Conservation (phyloP, 805 yeast genomes). For the Candida ovalis region DNA sequence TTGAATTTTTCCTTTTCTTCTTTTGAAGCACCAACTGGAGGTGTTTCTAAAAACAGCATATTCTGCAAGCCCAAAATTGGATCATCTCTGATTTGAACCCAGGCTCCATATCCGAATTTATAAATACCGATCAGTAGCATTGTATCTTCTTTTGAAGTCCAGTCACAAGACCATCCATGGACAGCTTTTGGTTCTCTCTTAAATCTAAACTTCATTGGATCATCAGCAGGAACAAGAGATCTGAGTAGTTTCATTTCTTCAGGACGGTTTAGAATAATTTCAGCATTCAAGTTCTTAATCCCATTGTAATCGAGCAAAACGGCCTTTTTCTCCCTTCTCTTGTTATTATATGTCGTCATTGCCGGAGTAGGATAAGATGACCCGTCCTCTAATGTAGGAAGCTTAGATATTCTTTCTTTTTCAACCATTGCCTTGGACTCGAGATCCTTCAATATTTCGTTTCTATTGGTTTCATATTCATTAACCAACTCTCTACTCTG, state of each 20-base stretch:
- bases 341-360: constrained; percentile 38
- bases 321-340: constrained; percentile 84
- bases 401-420: constrained; percentile 35
- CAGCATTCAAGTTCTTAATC: constrained; percentile 89
- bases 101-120: constrained; percentile 94
- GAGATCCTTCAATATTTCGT: constrained; percentile 49
- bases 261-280: constrained; percentile 76
- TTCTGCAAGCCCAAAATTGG: constrained; percentile 84
- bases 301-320: constrained; percentile 84
- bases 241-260: constrained; percentile 72
- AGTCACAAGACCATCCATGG: constrained; percentile 85
- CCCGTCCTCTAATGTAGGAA: constrained; percentile 28
- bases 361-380: constrained; percentile 29
- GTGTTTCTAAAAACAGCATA: constrained; percentile 65
- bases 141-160: constrained; percentile 83
- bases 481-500: constrained; percentile 58
- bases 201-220: constrained; percentile 59
- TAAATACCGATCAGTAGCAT: constrained; percentile 81
- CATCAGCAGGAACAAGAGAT: constrained; percentile 47
- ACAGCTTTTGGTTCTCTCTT: constrained; percentile 70
- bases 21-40: constrained; percentile 32
- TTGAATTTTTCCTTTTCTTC: constrained; percentile 35
- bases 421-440: constrained; percentile 59
- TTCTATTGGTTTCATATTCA: constrained; percentile 63
- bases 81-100: constrained; percentile 93